Conservation (phyloP, 768 basidiomycete species). For the Hericium alpestre region DNA sequence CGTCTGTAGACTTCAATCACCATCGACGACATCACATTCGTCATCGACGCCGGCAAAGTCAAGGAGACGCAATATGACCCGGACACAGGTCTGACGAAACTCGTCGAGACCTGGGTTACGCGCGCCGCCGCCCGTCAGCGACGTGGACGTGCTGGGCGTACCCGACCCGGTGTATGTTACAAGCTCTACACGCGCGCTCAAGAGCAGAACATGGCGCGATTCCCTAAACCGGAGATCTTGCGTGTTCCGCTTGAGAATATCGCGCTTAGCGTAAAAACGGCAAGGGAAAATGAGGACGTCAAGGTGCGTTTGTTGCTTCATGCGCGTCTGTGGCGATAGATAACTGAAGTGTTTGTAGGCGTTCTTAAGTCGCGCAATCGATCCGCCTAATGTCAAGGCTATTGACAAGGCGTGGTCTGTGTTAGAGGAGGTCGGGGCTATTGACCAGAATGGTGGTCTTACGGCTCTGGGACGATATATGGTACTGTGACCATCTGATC, state of each 20-base stretch:
- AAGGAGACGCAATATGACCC: slow-evolving; percentile 74
- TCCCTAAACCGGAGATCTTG: slow-evolving; percentile 80
- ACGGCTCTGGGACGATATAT: slow-evolving; percentile 81
- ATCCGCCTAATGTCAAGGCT: slow-evolving; percentile 67
- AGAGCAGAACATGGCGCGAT: slow-evolving; percentile 56
- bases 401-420: slow-evolving; percentile 70
- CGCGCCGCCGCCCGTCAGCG: slow-evolving; percentile 76
- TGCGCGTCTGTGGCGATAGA: neutral
- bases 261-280: slow-evolving; percentile 72
- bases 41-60: slow-evolving; percentile 76
- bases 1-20: slow-evolving; percentile 68
- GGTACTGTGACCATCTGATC: slow-evolving; percentile 24
- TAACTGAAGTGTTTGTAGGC: slow-evolving; percentile 24
- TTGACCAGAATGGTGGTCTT: slow-evolving; percentile 49
- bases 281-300: slow-evolving; percentile 68
- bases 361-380: slow-evolving; percentile 66
- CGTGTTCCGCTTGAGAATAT: slow-evolving; percentile 79
- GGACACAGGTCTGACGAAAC: slow-evolving; percentile 57
- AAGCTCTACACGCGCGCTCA: slow-evolving; percentile 76
- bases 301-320: slow-evolving; percentile 31
- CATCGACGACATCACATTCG: slow-evolving; percentile 80
- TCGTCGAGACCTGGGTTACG: slow-evolving; percentile 74
- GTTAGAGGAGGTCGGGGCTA: slow-evolving; percentile 69
- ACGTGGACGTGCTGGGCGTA: slow-evolving; percentile 84
- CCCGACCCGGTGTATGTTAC: slow-evolving; percentile 72